Evolutionary conservation across 148 eudicot species (phyloP).

Genomic region (Beta vulgaris): DNA sequence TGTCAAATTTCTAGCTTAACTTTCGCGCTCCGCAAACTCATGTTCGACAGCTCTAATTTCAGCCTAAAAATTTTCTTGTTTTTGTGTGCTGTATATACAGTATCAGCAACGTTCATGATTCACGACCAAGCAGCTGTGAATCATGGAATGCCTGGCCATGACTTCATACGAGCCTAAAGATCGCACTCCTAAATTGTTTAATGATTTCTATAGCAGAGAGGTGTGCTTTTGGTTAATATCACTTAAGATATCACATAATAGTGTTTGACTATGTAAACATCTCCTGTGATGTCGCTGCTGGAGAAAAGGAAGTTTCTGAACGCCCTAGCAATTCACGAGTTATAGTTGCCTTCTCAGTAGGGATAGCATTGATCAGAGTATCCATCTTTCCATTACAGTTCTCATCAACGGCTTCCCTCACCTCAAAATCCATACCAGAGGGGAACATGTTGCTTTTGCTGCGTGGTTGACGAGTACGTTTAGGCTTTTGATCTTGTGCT

Average conservation of each 20-base stretch:
- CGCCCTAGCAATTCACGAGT: conserved; percentile 19
- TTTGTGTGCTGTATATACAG: conserved; percentile 31
- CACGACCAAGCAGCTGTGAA: neutral
- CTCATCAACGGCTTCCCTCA: conserved; percentile 7
- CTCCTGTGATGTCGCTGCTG: conserved; percentile 10
- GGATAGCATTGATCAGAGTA: neutral
- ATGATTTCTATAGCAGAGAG: neutral
- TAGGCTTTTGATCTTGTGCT: conserved; percentile 30
- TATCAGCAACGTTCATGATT: conserved; percentile 10
- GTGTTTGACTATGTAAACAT: conserved; percentile 10
- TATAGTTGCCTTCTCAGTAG: conserved; percentile 19
- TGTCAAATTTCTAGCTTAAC: neutral
- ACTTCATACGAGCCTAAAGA: neutral
- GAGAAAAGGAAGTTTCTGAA: conserved; percentile 21
- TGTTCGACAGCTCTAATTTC: neutral
- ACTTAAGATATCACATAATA: conserved; percentile 6
- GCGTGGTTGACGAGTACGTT: conserved; percentile 34
- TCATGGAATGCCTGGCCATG: conserved; percentile 3
- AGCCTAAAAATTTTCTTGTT: conserved; percentile 1
- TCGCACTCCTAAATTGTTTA: neutral
- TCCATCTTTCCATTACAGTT: conserved; percentile 17
- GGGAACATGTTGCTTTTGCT: conserved; percentile 20
- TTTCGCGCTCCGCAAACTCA: neutral
- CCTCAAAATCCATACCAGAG: conserved; percentile 13
- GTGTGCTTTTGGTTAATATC: neutral